Percentiles rank a stretch among this genome's conserved stretches.
These are phyloP conservation scores for Kwoniella sp. DNA, from an alignment of 768 basidiomycete species.

Conservation along the genomic window DNA sequence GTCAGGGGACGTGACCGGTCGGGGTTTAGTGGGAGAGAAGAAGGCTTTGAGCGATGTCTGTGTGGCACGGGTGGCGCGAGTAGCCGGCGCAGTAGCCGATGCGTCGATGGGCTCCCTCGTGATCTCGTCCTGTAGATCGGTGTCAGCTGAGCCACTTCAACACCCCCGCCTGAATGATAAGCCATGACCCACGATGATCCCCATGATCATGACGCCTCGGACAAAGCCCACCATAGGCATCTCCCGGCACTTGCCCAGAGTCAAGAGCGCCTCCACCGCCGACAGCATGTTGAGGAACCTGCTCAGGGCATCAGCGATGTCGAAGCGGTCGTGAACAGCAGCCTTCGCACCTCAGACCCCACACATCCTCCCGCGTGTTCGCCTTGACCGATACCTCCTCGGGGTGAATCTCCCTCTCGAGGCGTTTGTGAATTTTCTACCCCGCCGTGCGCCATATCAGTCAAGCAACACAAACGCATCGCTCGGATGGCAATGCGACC, in stretches of 20 bases:
- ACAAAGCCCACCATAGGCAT: conserved; percentile 76
- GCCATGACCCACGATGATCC: conserved; percentile 59
- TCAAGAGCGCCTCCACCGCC: conserved; percentile 58
- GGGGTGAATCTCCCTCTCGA: conserved; percentile 68
- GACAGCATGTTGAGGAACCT: conserved; percentile 72
- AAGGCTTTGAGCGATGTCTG: conserved; percentile 32
- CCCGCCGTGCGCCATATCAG: too few species aligned
- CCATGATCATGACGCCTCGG: conserved; percentile 62
- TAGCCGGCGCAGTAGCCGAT: not conserved
- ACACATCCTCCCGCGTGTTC: conserved; percentile 62
- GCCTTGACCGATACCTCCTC: conserved; percentile 58
- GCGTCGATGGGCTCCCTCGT: conserved; percentile 31
- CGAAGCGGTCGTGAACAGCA: not conserved
- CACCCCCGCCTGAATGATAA: not conserved
- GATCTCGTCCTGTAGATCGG: conserved; percentile 46
- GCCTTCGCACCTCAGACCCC: conserved; percentile 64
- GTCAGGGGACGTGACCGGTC: not conserved
- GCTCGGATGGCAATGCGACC: conserved; percentile 7
- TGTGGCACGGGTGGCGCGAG: conserved; percentile 5
- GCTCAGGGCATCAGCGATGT: conserved; percentile 2
- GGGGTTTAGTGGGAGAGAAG: conserved; percentile 25
- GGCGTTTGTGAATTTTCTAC: conserved; percentile 69
- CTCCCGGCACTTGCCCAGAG: conserved; percentile 61
- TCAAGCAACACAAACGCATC: too few species aligned
- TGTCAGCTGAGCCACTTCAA: not conserved